Percentiles rank a stretch among this genome's conserved stretches.
phyloP scores from a whole-genome alignment of 1,284 basidiomycete species.

The Cutaneotrichosporon sp. region DNA sequence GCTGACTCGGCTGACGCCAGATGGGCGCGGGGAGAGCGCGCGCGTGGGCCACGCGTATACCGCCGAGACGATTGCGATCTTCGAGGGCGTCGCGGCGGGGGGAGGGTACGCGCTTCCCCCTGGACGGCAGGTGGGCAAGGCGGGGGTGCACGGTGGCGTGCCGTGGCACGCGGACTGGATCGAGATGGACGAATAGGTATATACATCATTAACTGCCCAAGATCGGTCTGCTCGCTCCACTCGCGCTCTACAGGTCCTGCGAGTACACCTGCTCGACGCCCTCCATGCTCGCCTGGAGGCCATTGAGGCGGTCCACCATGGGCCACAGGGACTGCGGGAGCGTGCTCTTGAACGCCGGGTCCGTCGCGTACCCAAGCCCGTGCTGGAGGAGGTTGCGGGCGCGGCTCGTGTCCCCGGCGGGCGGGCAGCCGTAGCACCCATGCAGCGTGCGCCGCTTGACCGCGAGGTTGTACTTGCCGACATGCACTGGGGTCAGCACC shows the following conservation, averaged over 20 bases:
- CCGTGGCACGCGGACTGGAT: too few species aligned
- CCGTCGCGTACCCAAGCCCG: slow-evolving; percentile 60
- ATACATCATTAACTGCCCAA: too few species aligned
- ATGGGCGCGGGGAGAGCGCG: too few species aligned
- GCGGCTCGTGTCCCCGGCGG: slow-evolving; percentile 63
- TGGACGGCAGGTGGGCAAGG: too few species aligned
- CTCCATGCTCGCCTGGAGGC: slow-evolving; percentile 59
- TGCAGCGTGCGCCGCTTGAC: slow-evolving; percentile 69
- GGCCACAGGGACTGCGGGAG: slow-evolving; percentile 58
- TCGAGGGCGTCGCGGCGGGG: too few species aligned
- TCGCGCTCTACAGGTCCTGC: slow-evolving; percentile 41
- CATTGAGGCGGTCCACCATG: slow-evolving; percentile 66
- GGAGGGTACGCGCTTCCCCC: too few species aligned
- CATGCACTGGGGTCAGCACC: slow-evolving; percentile 24
- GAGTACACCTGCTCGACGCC: slow-evolving; percentile 62
- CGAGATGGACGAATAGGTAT: too few species aligned
- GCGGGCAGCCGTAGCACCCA: slow-evolving; percentile 66
- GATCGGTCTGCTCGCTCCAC: too few species aligned
- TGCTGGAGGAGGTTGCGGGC: slow-evolving; percentile 81
- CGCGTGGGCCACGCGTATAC: too few species aligned
- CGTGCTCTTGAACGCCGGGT: slow-evolving; percentile 59
- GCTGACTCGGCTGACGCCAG: too few species aligned
- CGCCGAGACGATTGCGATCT: too few species aligned
- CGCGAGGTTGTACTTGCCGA: slow-evolving; percentile 59
- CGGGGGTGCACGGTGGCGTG: too few species aligned